phyloP scores from a whole-genome alignment of 495 filamentous ascomycete species.

The Chaetomium cochliodes region DNA sequence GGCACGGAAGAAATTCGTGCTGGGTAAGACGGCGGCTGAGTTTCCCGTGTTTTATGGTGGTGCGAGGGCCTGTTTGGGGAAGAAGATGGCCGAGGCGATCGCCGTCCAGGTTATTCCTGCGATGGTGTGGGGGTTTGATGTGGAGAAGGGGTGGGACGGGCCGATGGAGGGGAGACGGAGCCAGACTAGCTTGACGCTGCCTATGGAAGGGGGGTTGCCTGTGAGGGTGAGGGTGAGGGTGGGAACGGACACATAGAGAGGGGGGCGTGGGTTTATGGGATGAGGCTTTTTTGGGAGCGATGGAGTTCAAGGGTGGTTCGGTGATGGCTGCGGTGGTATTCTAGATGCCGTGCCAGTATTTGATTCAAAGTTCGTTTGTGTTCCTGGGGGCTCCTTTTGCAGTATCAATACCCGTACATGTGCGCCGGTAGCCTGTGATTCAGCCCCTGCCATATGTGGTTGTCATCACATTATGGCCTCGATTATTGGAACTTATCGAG shows the following conservation, averaged over 20 bases:
- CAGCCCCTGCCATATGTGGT: no score
- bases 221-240: constrained; percentile 34
- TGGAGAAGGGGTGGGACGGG: constrained; percentile 41
- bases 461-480: no score
- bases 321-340: not conserved
- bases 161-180: constrained; percentile 51
- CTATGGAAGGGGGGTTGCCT: constrained; percentile 60
- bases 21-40: constrained; percentile 49
- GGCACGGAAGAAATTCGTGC: not conserved
- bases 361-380: not conserved
- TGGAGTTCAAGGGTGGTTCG: not conserved
- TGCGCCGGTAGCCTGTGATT: no score
- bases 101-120: constrained; percentile 53
- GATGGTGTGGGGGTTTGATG: constrained; percentile 50
- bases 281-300: not conserved
- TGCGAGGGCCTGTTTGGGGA: constrained; percentile 55
- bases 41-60: constrained; percentile 64
- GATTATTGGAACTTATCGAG: no score
- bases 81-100: constrained; percentile 59
- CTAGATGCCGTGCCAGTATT: not conserved
- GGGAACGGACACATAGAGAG: no score
- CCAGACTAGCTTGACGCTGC: constrained; percentile 21
- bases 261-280: not conserved
- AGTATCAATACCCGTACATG: no score
- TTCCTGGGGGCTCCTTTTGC: not conserved